A percentile compares a stretch with the other conserved stretches of the same genome.
These are phyloP conservation scores for Chaetomiaceae sp. DNA, from an alignment of 2,329 filamentous ascomycete genomes.

Conservation along the genomic window DNA sequence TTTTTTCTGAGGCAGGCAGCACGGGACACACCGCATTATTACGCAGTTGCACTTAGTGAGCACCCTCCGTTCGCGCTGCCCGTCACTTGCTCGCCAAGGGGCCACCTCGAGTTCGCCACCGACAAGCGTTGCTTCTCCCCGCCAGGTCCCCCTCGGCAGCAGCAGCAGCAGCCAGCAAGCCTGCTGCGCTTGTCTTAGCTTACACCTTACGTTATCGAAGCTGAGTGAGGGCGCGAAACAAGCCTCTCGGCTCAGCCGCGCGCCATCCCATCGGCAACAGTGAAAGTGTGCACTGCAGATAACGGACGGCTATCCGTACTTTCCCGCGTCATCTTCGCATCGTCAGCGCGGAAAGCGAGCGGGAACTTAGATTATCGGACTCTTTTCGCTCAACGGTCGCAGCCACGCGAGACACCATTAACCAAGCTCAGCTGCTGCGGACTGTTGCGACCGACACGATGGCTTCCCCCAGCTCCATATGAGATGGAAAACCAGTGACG, in stretches of 20 bases:
- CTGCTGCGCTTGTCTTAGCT: not conserved
- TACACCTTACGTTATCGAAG: conserved; percentile 1
- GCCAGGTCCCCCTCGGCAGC: no score
- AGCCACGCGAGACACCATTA: no score
- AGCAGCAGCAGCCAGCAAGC: not conserved
- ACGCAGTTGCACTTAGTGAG: not conserved
- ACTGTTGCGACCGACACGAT: conserved; percentile 18
- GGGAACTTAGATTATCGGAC: not conserved
- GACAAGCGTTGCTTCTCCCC: no score
- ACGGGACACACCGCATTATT: no score
- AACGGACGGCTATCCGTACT: not conserved
- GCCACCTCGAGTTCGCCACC: no score
- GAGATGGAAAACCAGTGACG: conserved; percentile 20
- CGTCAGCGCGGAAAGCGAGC: not conserved
- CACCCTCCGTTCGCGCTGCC: no score
- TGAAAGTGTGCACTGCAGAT: not conserved
- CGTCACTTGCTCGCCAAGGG: no score
- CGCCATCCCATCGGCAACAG: not conserved
- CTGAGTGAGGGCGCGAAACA: not conserved
- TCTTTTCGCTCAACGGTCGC: no score
- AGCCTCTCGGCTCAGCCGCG: conserved; percentile 3
- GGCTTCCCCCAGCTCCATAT: conserved; percentile 14
- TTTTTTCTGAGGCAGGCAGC: no score
- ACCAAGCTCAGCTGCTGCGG: not conserved
- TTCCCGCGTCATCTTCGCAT: not conserved